phyloP scores from a whole-genome alignment of 169 alveolate species.

The Plasmodium malariae region DNA sequence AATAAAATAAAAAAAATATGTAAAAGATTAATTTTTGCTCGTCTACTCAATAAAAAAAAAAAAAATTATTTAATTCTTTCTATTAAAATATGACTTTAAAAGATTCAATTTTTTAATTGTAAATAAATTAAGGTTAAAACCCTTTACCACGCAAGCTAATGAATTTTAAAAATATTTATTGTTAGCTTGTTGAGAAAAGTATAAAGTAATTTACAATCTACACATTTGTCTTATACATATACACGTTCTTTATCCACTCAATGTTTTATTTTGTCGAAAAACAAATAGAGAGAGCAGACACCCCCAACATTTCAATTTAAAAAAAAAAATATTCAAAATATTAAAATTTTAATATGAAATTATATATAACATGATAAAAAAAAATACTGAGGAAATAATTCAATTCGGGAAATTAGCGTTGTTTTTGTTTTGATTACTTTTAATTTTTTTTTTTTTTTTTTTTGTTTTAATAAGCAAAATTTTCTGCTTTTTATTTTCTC shows the following conservation, averaged over 20 bases:
- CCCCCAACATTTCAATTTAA: neutral
- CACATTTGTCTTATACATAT: neutral
- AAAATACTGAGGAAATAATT: neutral
- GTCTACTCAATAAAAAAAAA: slow-evolving; percentile 44
- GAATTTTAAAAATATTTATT: neutral
- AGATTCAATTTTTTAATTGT: neutral
- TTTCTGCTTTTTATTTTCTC: neutral
- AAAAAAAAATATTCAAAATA: neutral
- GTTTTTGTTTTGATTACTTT: neutral
- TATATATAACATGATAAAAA: neutral
- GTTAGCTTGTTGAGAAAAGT: neutral
- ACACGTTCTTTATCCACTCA: neutral
- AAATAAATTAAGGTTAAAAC: neutral
- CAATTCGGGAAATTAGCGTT: neutral
- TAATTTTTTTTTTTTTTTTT: too few relatives aligned
- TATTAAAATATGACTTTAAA: slow-evolving; percentile 11
- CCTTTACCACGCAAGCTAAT: neutral
- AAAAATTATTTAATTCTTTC: slow-evolving; percentile 18
- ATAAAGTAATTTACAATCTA: neutral
- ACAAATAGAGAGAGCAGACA: neutral
- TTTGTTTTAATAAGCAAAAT: too few relatives aligned
- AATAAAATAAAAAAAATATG: slow-evolving; percentile 18
- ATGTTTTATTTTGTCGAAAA: slow-evolving; percentile 3
- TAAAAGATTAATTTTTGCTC: slow-evolving; percentile 28
- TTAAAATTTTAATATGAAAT: neutral